Evolutionary conservation across 441 rosid species (phyloP), one percentile per base, ranked within the genome.

Genomic region (Gossypium trilobum): DNA sequence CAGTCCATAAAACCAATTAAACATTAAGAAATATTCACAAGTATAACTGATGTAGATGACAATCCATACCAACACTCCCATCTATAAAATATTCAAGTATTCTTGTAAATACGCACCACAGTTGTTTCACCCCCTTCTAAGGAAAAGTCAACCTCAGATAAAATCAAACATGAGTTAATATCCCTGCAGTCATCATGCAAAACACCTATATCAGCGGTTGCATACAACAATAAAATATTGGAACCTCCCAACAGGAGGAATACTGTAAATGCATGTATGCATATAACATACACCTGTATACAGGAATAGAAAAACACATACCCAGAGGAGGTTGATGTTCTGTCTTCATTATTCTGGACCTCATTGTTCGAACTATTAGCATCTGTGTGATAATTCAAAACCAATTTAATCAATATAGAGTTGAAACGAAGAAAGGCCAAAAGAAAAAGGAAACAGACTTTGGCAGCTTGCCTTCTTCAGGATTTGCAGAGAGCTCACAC

Each of bases 401-500:
- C 68, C 46, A 55, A 60, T 70, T 73, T 62, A 31, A 59, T 14
- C 61, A 29, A 52, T 50, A 9, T 7, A 68, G 7, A 31, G 72
- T 31, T 52, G 13, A 52, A 36, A 57, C 23, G 67, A 71, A 73
- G 16, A 31, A 51, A 44, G 20, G 39, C 20, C 13, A 57, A 52
- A 3, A 14, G 39, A 68, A 78, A 19, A 73, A 52, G 60, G 22
- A 22, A 31, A 13, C 54, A 77, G 27, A 66, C 71, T 73, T 54
- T 71, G 46, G 76, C 62, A 78, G 81, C 84, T 80, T 82, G 87
- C 99, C 95, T 61, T 90, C 97, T 77, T 89, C 97, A 66, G 93
- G 77, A 71, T 71, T 82, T 64, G 78, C 72, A 64, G 84, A 82
- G 77, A 85, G 92, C 78, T 93, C 92, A 73, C 97, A 90, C 68